A percentile compares a stretch with the other conserved stretches of the same genome.
phyloP scores from a whole-genome alignment of 2,329 filamentous ascomycete species.

The Alternaria brassicae region DNA sequence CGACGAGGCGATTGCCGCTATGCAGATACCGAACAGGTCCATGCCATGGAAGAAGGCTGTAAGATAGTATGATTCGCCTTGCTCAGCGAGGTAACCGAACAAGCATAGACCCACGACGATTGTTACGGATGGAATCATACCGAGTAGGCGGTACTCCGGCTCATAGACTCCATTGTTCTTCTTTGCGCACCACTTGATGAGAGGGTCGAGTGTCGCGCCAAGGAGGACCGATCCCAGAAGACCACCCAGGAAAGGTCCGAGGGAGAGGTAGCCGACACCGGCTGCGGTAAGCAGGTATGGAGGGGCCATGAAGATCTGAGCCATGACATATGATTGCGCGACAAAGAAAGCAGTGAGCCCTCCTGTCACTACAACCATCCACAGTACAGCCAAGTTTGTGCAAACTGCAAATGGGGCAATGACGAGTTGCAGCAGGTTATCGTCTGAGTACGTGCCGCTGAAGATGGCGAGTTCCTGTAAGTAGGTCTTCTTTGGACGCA shows the following conservation, averaged over 20 bases:
- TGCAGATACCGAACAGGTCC: conserved; percentile 45
- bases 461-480: conserved; percentile 48
- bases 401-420: conserved; percentile 59
- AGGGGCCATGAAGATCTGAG: conserved; percentile 58
- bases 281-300: conserved; percentile 55
- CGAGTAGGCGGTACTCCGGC: conserved; percentile 60
- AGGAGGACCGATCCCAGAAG: conserved; percentile 31
- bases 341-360: conserved; percentile 55
- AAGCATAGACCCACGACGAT: conserved; percentile 50
- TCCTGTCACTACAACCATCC: conserved; percentile 58
- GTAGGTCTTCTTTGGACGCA: conserved; percentile 47
- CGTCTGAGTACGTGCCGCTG: conserved; percentile 50
- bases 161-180: conserved; percentile 62
- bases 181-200: conserved; percentile 55
- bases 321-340: conserved; percentile 53
- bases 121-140: conserved; percentile 41
- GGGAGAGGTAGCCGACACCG: conserved; percentile 54
- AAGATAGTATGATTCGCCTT: conserved; percentile 32
- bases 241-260: conserved; percentile 53
- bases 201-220: conserved; percentile 45
- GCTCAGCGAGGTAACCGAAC: conserved; percentile 47
- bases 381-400: conserved; percentile 60
- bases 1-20: conserved; percentile 41
- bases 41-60: conserved; percentile 47
- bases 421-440: conserved; percentile 49